Conservation (phyloP, 176 grass and related monocot species). For the Aegilops bicornis region DNA sequence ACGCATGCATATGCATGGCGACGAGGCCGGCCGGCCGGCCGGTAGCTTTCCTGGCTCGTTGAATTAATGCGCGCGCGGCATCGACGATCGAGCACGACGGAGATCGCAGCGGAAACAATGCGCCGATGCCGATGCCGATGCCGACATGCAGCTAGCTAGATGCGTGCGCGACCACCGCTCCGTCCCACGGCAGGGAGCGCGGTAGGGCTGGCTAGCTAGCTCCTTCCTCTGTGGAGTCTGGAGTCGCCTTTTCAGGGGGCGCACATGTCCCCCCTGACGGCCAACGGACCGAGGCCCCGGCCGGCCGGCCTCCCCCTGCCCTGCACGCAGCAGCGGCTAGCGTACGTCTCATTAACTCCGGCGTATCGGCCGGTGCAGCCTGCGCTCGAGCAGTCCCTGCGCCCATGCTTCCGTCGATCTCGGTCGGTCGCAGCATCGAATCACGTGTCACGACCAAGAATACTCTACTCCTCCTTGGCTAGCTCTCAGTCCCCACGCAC, state of each 20-base stretch:
- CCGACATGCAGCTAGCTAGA: not conserved
- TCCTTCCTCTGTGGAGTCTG: not conserved
- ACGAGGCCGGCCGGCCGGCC: not conserved
- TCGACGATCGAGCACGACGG: not conserved
- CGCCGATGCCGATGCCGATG: not conserved
- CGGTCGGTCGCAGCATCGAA: not conserved
- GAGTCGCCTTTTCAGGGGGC: not conserved
- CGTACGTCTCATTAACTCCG: not conserved
- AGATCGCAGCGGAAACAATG: constrained; percentile 4
- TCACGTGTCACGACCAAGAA: not conserved
- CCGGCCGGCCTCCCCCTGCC: not conserved
- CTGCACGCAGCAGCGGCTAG: not conserved
- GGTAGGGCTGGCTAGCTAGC: too few species aligned
- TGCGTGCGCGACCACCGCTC: not conserved
- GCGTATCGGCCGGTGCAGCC: not conserved
- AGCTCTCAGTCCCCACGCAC: too few species aligned
- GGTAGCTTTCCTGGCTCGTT: not conserved
- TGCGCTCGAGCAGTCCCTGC: not conserved
- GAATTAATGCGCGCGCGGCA: not conserved
- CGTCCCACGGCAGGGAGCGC: constrained; percentile 1
- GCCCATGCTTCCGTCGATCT: not conserved
- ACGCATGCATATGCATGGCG: not conserved
- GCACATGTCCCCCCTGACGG: not conserved
- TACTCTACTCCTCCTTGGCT: not conserved
- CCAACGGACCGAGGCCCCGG: not conserved